These are phyloP conservation scores for Neoarthrinium moseri DNA, from an alignment of 2,329 filamentous ascomycete genomes.

Conservation along the genomic window DNA sequence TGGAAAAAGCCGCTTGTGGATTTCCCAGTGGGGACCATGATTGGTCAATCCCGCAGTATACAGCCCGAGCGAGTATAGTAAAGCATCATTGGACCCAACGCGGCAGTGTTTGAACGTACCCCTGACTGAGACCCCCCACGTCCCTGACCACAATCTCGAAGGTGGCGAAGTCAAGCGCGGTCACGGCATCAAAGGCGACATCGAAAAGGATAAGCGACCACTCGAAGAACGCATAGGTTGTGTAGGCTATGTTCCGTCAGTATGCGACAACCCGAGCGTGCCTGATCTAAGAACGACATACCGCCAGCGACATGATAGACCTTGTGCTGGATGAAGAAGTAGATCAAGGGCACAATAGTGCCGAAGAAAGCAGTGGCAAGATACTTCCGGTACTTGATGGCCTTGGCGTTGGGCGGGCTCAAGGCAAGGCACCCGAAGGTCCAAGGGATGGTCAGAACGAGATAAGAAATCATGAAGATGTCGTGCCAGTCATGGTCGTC, in stretches of 20 bases:
- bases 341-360: constrained; percentile 84
- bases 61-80: constrained; percentile 26
- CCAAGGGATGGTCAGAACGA: constrained; percentile 93
- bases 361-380: constrained; percentile 84
- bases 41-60: no score
- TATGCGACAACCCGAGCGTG: neutral
- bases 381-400: constrained; percentile 86
- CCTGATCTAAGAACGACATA: constrained; percentile 44
- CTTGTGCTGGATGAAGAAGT: constrained; percentile 99
- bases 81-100: constrained; percentile 58
- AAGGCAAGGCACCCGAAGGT: constrained; percentile 85
- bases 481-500: constrained; percentile 99
- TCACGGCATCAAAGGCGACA: constrained; percentile 94
- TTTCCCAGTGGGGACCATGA: no score
- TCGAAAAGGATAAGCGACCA: constrained; percentile 95
- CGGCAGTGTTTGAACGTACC: constrained; percentile 97
- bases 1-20: no score
- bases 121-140: constrained; percentile 86
- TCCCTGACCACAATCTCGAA: constrained; percentile 89
- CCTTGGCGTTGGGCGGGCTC: constrained; percentile 78
- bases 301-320: constrained; percentile 91
- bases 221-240: constrained; percentile 96
- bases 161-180: constrained; percentile 83
- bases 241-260: constrained; percentile 70
- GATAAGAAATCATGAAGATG: constrained; percentile 98